phyloP scores from a whole-genome alignment of 345 rosid genomes.

The Conringia planisiliqua region DNA sequence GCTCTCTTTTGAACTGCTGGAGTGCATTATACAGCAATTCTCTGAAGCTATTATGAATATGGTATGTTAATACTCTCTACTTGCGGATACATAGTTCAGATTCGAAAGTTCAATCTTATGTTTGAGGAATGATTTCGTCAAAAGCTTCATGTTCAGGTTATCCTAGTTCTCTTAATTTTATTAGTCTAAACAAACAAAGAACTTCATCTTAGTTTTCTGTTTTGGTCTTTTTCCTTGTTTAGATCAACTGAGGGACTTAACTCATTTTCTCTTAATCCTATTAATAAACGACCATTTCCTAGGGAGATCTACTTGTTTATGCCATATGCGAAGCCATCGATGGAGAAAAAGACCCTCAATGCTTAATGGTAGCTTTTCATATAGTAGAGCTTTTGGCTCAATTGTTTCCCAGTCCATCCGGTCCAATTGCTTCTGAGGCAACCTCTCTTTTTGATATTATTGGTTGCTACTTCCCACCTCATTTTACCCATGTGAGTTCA shows the following conservation, averaged over 20 bases:
- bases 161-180: not conserved
- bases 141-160: not conserved
- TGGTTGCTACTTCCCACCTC: conserved; percentile 83
- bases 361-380: conserved; percentile 75
- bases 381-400: conserved; percentile 60
- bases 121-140: not conserved
- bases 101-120: not conserved
- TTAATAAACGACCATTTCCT: conserved; percentile 6
- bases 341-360: conserved; percentile 89
- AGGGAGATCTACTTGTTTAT: conserved; percentile 62
- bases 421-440: conserved; percentile 58
- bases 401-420: conserved; percentile 62
- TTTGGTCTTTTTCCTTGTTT: not conserved
- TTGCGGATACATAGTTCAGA: not conserved
- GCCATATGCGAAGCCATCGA: conserved; percentile 74
- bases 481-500: conserved; percentile 88
- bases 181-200: not conserved
- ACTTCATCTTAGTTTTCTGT: not conserved
- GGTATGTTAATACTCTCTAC: conserved; percentile 42
- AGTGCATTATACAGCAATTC: conserved; percentile 63
- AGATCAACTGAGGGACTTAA: not conserved
- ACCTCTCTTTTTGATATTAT: conserved; percentile 57
- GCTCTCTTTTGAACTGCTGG: conserved; percentile 86
- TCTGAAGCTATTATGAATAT: conserved; percentile 45
- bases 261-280: not conserved